Conservation (phyloP, 257 asterid genomes). For the Marsdenia floribunda region DNA sequence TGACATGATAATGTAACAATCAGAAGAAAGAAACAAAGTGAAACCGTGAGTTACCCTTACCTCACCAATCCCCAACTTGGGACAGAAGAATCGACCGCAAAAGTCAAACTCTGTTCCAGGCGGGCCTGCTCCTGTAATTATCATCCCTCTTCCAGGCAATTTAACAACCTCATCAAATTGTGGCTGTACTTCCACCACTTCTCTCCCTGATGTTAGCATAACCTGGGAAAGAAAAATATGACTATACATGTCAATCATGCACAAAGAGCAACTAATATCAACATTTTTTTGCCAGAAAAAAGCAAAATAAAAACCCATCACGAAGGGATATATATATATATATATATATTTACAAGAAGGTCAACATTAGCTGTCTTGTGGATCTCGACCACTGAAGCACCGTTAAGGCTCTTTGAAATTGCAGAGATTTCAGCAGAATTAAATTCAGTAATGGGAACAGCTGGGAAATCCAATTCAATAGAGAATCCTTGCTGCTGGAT, state of each 20-base stretch:
- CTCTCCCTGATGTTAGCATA: slow-evolving; percentile 63
- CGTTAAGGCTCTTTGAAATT: slow-evolving; percentile 54
- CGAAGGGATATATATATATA: slow-evolving; percentile 19
- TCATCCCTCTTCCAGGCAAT: slow-evolving; percentile 52
- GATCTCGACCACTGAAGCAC: slow-evolving; percentile 57
- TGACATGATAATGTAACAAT: background rate
- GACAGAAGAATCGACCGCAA: slow-evolving; percentile 71
- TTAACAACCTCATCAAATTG: slow-evolving; percentile 42
- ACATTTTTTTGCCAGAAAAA: background rate
- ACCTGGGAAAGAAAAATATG: slow-evolving; percentile 47
- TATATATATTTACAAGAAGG: slow-evolving; percentile 68
- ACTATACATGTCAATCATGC: background rate
- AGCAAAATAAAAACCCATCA: background rate
- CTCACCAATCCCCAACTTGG: slow-evolving; percentile 69
- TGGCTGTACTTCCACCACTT: slow-evolving; percentile 54
- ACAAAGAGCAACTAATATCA: background rate
- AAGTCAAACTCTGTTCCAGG: slow-evolving; percentile 74
- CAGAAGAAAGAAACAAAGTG: background rate
- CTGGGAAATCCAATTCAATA: slow-evolving; percentile 78
- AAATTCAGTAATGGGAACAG: slow-evolving; percentile 35
- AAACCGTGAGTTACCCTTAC: slow-evolving; percentile 24
- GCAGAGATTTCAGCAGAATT: slow-evolving; percentile 33
- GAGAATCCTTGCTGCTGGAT: slow-evolving; percentile 29
- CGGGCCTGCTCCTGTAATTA: slow-evolving; percentile 74
- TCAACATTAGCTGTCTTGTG: slow-evolving; percentile 39